Evolutionary conservation across 352 stramenopile species (phyloP), one percentile per base, ranked within the genome.

Genomic region (Phytophthora fragariae): DNA sequence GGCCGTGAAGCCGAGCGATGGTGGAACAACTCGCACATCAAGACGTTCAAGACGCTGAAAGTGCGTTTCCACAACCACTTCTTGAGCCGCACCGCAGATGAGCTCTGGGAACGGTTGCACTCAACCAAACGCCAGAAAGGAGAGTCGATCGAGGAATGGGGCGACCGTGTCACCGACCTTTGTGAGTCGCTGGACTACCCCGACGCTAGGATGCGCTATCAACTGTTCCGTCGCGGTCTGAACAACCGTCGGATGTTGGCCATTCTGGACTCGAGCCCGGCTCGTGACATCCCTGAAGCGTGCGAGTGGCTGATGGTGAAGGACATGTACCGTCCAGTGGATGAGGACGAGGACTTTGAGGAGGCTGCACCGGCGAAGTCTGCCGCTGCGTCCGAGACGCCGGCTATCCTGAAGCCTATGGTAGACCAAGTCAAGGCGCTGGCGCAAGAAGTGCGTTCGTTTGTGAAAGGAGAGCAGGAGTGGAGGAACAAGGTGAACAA

Each of bases 151-250:
- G 60, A 67, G 7, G 49, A 67, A 8, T 67, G 60, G 60, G 47
- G 35, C 2, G 49, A 67, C 33, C 49, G 60, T 11, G 50, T 60
- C 2, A 35, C 49, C 0, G 47, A 57, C 11, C 11, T 67, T 1
- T 67, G 60, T 11, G 49, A 67, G n/a, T 59, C 60, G 12, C 49
- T 67, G 46, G 49, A 46, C 17, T 66, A 58, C n/a, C 17, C 49
- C 5, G 50, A 58, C 11, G 3, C 44, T 0, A 14, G 41, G 6
- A 66, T 53, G 59, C 46, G 47, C 0, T 66, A 66, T 12, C 31
- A 58, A 19, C 15, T 50, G 8, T 58, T 66, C 17, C 8, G 29
- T 0, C 44, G 33, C 1, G 47, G 47, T 2, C 6, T 66, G 31
- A 33, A 31, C 12, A 66, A 57, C 31, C 27, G 35, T 3, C 12